phyloP scores from a whole-genome alignment of 495 filamentous ascomycete species.

The Podospora sp. region DNA sequence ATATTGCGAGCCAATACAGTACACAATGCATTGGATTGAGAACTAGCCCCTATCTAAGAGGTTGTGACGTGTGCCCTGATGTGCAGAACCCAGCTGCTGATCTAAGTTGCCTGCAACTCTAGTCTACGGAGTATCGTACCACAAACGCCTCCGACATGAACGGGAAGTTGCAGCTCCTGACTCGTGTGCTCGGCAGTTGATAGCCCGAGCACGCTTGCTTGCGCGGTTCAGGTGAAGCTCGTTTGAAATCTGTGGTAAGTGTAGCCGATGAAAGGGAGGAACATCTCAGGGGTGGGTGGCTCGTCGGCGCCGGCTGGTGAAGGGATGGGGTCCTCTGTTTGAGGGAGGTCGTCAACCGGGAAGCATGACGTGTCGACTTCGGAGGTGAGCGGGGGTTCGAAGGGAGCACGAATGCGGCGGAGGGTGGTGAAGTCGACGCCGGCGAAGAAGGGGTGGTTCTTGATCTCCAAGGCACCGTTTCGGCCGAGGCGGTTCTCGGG shows the following conservation, averaged over 20 bases:
- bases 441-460: constrained; percentile 83
- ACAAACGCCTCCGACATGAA: too few relatives aligned
- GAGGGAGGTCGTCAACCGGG: constrained; percentile 89
- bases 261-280: constrained; percentile 93
- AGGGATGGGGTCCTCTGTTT: constrained; percentile 58
- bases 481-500: constrained; percentile 80
- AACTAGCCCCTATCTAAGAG: too few relatives aligned
- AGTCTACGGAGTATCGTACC: too few relatives aligned
- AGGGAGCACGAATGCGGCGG: constrained; percentile 82
- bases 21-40: too few relatives aligned
- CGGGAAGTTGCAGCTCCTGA: too few relatives aligned
- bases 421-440: constrained; percentile 69
- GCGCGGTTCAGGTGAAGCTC: constrained; percentile 37
- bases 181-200: too few relatives aligned
- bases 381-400: constrained; percentile 83
- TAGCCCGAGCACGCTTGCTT: constrained; percentile 7
- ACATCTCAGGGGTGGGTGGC: constrained; percentile 63
- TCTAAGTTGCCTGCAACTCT: too few relatives aligned
- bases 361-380: constrained; percentile 94
- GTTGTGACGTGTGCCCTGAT: too few relatives aligned
- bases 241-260: constrained; percentile 95
- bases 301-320: not conserved
- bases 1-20: too few relatives aligned
- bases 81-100: too few relatives aligned
- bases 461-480: constrained; percentile 78